These are phyloP conservation scores for Komagataella ulmi DNA, from an alignment of 805 yeast genomes.

Conservation along the genomic window DNA sequence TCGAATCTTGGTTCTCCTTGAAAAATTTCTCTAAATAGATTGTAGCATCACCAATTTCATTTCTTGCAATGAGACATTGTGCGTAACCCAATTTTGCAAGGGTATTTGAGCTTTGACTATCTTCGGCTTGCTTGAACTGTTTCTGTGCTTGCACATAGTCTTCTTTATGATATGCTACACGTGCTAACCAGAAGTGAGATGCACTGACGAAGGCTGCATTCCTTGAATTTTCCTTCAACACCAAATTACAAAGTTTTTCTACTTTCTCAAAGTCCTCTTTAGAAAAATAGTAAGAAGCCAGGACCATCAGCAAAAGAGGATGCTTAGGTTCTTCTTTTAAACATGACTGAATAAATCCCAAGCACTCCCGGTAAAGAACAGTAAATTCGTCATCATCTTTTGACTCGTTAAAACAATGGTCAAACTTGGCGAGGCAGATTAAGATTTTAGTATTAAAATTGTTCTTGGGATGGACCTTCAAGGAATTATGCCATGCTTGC, in stretches of 20 bases:
- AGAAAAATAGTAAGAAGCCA: constrained; percentile 64
- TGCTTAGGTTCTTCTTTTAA: constrained; percentile 30
- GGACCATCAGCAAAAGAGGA: constrained; percentile 48
- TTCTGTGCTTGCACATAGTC: constrained; percentile 63
- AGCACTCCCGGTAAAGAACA: constrained; percentile 41
- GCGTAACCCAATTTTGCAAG: constrained; percentile 76
- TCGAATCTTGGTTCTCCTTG: constrained; percentile 39
- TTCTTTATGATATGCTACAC: constrained; percentile 48
- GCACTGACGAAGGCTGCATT: constrained; percentile 38
- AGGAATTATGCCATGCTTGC: constrained; percentile 70
- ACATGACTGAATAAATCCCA: constrained; percentile 31
- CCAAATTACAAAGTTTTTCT: constrained; percentile 38
- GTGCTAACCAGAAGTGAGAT: constrained; percentile 74
- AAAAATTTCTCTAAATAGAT: constrained; percentile 69
- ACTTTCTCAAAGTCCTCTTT: constrained; percentile 47
- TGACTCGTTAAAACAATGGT: constrained; percentile 43
- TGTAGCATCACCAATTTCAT: constrained; percentile 69
- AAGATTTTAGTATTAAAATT: constrained; percentile 52
- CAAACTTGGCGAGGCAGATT: constrained; percentile 55
- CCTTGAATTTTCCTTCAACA: constrained; percentile 16
- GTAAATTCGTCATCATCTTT: constrained; percentile 50
- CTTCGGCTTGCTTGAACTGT: constrained; percentile 59
- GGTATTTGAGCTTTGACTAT: constrained; percentile 47
- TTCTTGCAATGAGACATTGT: constrained; percentile 67
- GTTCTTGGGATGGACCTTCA: constrained; percentile 44